Evolutionary conservation across 495 filamentous ascomycete genomes (phyloP).

Genomic region (Cetradonia linearis): DNA sequence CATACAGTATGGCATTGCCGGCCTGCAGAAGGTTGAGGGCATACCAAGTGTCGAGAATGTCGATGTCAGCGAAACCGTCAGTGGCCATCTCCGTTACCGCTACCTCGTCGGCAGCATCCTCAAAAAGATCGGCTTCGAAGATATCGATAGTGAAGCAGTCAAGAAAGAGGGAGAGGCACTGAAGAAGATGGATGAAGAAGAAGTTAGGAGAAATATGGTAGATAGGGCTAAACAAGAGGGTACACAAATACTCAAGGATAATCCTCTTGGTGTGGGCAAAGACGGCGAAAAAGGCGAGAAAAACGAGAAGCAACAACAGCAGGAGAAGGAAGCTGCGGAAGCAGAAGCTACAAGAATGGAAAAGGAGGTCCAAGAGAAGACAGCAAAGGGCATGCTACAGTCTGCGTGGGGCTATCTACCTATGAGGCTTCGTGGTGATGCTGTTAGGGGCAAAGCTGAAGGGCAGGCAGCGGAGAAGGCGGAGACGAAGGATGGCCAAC

Average conservation of each 20-base stretch:
- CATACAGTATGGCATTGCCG: constrained; percentile 66
- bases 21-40: constrained; percentile 53
- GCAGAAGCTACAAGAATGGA: constrained; percentile 31
- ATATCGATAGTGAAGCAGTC: constrained; percentile 47
- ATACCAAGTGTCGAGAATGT: constrained; percentile 67
- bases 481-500: constrained; percentile 8
- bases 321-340: constrained; percentile 17
- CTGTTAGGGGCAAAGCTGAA: constrained; percentile 16
- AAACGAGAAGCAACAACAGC: constrained; percentile 29
- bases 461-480: constrained; percentile 12
- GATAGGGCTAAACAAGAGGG: constrained; percentile 31
- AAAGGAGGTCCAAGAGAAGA: constrained; percentile 39
- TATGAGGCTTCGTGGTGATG: constrained; percentile 1
- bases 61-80: constrained; percentile 59
- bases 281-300: constrained; percentile 30
- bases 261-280: constrained; percentile 28
- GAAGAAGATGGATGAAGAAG: constrained; percentile 44
- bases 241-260: constrained; percentile 25
- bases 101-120: constrained; percentile 60
- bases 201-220: constrained; percentile 27
- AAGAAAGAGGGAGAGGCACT: constrained; percentile 50
- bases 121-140: constrained; percentile 55
- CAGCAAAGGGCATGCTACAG: constrained; percentile 40
- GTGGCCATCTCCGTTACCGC: constrained; percentile 64
- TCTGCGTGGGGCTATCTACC: constrained; percentile 24